Conservation (phyloP, 352 stramenopile species). For the Salisapilia sapeloensis region DNA sequence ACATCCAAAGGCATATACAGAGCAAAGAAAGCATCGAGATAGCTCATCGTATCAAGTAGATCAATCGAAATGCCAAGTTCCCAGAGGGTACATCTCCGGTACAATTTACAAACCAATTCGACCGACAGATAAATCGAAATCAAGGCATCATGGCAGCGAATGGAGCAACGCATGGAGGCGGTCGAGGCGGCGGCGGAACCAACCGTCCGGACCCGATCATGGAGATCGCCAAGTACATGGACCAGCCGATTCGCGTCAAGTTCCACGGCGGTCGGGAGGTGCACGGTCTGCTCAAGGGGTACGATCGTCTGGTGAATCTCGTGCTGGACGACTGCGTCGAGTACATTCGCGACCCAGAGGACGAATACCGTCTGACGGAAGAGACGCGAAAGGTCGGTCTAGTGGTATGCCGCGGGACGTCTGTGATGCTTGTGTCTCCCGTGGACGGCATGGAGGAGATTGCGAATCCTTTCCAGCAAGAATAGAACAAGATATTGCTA, state of each 20-base stretch:
- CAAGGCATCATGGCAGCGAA: slow-evolving; percentile 31
- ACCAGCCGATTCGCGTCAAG: slow-evolving; percentile 90
- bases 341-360: slow-evolving; percentile 85
- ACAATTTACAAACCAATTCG: too few relatives aligned
- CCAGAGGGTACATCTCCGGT: too few relatives aligned
- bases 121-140: not conserved
- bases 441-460: slow-evolving; percentile 86
- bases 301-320: slow-evolving; percentile 95
- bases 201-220: slow-evolving; percentile 78
- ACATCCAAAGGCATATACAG: too few relatives aligned
- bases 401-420: slow-evolving; percentile 87
- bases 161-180: slow-evolving; percentile 8
- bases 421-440: slow-evolving; percentile 84
- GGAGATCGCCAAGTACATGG: slow-evolving; percentile 90
- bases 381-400: slow-evolving; percentile 86
- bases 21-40: too few relatives aligned
- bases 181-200: slow-evolving; percentile 9
- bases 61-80: too few relatives aligned
- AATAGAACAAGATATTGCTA: slow-evolving; percentile 19
- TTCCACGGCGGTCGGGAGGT: slow-evolving; percentile 89
- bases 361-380: slow-evolving; percentile 80
- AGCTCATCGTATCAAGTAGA: too few relatives aligned
- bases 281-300: slow-evolving; percentile 86
- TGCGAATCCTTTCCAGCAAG: slow-evolving; percentile 83
- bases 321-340: slow-evolving; percentile 94